Conservation (phyloP, 2,329 filamentous ascomycete species). For the Fusarium sublunatum region DNA sequence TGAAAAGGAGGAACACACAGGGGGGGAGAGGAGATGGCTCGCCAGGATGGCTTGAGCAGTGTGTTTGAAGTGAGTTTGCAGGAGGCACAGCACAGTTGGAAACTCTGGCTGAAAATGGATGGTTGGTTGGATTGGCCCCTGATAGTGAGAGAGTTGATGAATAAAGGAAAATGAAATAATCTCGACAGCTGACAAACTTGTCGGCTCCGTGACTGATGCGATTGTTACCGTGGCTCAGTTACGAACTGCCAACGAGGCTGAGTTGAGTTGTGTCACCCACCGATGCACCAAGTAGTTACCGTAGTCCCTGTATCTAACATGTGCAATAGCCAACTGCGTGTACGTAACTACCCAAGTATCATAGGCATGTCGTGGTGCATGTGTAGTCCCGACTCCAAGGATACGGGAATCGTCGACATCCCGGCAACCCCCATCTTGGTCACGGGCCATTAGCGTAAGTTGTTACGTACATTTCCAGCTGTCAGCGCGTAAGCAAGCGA, state of each 20-base stretch:
- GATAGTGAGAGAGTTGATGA: background rate
- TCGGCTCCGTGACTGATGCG: constrained; percentile 1
- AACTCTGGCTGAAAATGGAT: constrained; percentile 1
- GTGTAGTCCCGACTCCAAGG: background rate
- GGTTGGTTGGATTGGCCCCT: background rate
- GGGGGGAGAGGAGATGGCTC: constrained; percentile 11
- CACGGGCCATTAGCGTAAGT: background rate
- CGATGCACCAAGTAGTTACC: no score
- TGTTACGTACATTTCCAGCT: constrained; percentile 7
- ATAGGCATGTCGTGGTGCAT: background rate
- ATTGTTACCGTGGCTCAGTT: background rate
- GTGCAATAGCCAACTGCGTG: background rate
- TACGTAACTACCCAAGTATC: background rate
- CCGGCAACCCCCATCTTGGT: background rate
- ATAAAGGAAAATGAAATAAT: background rate
- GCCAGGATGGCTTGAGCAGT: constrained; percentile 28
- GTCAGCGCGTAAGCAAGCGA: constrained; percentile 7
- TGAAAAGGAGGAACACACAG: constrained; percentile 2
- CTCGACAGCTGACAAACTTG: constrained; percentile 6
- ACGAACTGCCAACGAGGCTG: background rate
- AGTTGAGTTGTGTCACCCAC: background rate
- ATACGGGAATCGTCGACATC: background rate
- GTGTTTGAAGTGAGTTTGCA: constrained; percentile 14
- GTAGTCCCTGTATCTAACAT: no score
- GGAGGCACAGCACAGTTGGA: background rate